A percentile compares a stretch with the other conserved stretches of the same genome.
phyloP scores from a whole-genome alignment of 1,284 basidiomycete genomes.

The Singerocomus inundabilis region DNA sequence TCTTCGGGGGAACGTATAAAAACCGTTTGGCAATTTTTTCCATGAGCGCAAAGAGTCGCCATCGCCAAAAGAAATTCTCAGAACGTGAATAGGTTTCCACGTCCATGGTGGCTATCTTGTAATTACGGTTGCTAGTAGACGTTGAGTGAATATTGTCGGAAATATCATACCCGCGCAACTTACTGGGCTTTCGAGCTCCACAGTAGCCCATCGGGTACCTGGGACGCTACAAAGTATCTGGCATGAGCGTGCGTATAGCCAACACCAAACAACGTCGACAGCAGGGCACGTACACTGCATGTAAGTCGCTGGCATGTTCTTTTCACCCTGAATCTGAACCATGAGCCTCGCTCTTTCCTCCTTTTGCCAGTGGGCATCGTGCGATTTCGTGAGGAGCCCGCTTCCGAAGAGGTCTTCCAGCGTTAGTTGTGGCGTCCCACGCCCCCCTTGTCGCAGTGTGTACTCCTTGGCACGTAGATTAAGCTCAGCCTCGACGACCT shows the following conservation, averaged over 20 bases:
- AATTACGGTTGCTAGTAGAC: slow-evolving; percentile 35
- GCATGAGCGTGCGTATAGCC: slow-evolving; percentile 1
- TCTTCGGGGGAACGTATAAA: slow-evolving; percentile 27
- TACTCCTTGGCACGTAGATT: slow-evolving; percentile 35
- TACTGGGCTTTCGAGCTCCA: slow-evolving; percentile 33
- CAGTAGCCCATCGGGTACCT: slow-evolving; percentile 21
- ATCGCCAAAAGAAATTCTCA: slow-evolving; percentile 45
- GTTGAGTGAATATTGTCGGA: not conserved
- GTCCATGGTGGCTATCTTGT: slow-evolving; percentile 44
- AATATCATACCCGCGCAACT: slow-evolving; percentile 4
- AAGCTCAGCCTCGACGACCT: slow-evolving; percentile 42
- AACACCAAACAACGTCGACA: not conserved
- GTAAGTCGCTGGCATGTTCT: slow-evolving; percentile 42
- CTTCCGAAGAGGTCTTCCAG: slow-evolving; percentile 37
- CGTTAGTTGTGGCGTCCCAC: slow-evolving; percentile 29
- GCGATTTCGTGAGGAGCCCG: slow-evolving; percentile 19
- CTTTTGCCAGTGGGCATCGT: slow-evolving; percentile 14
- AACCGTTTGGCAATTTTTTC: slow-evolving; percentile 38
- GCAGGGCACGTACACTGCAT: slow-evolving; percentile 39
- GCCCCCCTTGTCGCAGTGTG: slow-evolving; percentile 23
- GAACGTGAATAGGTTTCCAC: slow-evolving; percentile 42
- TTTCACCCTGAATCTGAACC: slow-evolving; percentile 42
- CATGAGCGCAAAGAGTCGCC: slow-evolving; percentile 41
- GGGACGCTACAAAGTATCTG: slow-evolving; percentile 9
- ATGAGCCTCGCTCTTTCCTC: slow-evolving; percentile 31